Base-by-base conservation (phyloP, 208 protist genomes). In the Trypanosoma cruzi region DNA sequence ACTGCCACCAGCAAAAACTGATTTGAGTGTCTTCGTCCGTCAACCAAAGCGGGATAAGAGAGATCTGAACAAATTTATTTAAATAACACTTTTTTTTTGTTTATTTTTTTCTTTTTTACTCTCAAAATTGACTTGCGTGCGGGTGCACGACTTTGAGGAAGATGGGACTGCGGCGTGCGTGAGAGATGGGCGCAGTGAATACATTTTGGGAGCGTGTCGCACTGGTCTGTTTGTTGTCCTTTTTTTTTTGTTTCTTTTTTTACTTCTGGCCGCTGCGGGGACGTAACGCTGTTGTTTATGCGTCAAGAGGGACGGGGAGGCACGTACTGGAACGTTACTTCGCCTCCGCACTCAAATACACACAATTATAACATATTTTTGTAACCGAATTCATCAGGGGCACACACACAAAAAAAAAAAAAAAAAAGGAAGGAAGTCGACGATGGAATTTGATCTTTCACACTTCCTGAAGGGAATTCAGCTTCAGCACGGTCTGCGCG, bases 391-490 rank as follows among this genome's bases (percentile, higher is more conserved):
- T n/a, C n/a, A n/a, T n/a, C n/a, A n/a, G n/a, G n/a, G 49, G 36
- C 13, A 62, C 20, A 46, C 6, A 37, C 48, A 69, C 13, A 44
- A 16, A 57, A 37, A 37, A 28, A 22, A 32, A 49, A 26, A 56
- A 34, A 61, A 13, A 55, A 22, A 64, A 67, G 63, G 14, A 49
- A 64, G 29, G 31, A 1, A 16, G 37, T 44, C 8, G 75, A 28
- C 61, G 31, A 79, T 91, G 53, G 82, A 90, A 28, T 89, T 95
- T 69, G 80, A 91, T 62, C 80, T 95, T 52, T 84, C 77, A 10
- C 64, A 82, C 16, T 89, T 91, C 57, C 57, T 96, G 31, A 93
- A 96, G 77, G 87, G 93, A 75, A 90, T 81, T 26, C 90, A 96
- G 70, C 77, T 96, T 50, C 90, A 96, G 80, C 87, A 96, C 66